These are phyloP conservation scores for Lachnellula subtilissima DNA, from an alignment of 2,329 filamentous ascomycete genomes.

Conservation along the genomic window DNA sequence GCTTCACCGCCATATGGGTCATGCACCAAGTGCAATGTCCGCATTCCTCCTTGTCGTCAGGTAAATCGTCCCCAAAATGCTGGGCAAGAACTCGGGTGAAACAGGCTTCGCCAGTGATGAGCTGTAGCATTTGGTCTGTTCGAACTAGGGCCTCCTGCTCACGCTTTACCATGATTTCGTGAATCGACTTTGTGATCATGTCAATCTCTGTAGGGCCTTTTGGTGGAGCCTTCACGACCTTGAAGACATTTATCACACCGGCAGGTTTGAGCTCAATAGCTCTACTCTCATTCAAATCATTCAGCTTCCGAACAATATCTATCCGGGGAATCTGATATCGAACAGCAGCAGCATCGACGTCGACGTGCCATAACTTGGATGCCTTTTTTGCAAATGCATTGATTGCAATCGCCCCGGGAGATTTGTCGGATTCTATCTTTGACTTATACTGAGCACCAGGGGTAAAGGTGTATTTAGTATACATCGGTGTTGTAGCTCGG, in stretches of 20 bases:
- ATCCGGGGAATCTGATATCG: constrained; percentile 35
- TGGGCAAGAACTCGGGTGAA: constrained; percentile 47
- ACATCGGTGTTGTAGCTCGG: constrained; percentile 53
- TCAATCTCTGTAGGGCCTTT: constrained; percentile 37
- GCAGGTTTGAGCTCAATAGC: constrained; percentile 47
- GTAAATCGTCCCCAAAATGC: constrained; percentile 53
- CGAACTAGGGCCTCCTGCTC: constrained; percentile 51
- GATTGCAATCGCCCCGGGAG: constrained; percentile 42
- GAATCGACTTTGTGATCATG: constrained; percentile 42
- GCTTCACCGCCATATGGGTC: constrained; percentile 34
- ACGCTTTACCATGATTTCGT: constrained; percentile 44
- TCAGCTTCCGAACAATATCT: constrained; percentile 50
- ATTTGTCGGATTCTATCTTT: constrained; percentile 34
- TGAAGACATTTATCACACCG: constrained; percentile 51
- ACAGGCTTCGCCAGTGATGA: constrained; percentile 49
- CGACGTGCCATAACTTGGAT: constrained; percentile 41
- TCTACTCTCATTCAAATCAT: constrained; percentile 46
- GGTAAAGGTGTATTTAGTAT: constrained; percentile 50
- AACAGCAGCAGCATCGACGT: constrained; percentile 40
- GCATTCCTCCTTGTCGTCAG: constrained; percentile 41
- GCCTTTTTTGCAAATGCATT: constrained; percentile 37
- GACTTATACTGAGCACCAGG: constrained; percentile 32
- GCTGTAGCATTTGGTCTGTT: constrained; percentile 44
- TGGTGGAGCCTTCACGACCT: constrained; percentile 45
- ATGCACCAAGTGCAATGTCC: constrained; percentile 51